phyloP scores from a whole-genome alignment of 441 rosid species.

The Erodium moschatum region DNA sequence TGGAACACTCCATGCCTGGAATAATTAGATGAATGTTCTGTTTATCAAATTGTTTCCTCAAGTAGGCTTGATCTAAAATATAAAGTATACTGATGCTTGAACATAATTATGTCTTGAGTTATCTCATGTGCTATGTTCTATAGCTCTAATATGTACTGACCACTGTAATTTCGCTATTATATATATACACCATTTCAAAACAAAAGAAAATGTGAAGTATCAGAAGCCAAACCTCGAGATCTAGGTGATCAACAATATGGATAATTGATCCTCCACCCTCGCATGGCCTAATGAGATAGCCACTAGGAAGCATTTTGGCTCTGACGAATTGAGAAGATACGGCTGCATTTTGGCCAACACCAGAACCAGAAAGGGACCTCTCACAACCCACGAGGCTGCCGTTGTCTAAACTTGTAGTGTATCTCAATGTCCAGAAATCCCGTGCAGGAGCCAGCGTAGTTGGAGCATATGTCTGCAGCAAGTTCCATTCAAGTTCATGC shows the following conservation, averaged over 20 bases:
- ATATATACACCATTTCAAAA: too few relatives aligned
- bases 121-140: too few relatives aligned
- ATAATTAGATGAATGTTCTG: neutral
- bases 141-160: too few relatives aligned
- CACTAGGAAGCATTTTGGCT: constrained; percentile 93
- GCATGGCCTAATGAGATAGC: constrained; percentile 87
- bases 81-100: too few relatives aligned
- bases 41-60: neutral
- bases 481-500: constrained; percentile 7
- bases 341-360: constrained; percentile 73
- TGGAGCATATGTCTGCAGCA: constrained; percentile 75
- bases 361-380: constrained; percentile 95
- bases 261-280: constrained; percentile 99
- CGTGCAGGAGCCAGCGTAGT: constrained; percentile 96
- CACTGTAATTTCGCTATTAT: too few relatives aligned
- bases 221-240: constrained; percentile 59
- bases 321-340: constrained; percentile 85
- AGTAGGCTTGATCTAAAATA: neutral
- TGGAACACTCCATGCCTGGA: constrained; percentile 95
- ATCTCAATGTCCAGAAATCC: constrained; percentile 96
- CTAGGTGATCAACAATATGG: constrained; percentile 90
- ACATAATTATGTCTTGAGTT: too few relatives aligned
- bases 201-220: neutral
- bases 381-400: constrained; percentile 99
- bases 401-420: constrained; percentile 78